Evolutionary conservation across 805 yeast genomes (phyloP), one percentile per base, ranked within the genome.

Genomic region (Scheffersomyces coipomensis): DNA sequence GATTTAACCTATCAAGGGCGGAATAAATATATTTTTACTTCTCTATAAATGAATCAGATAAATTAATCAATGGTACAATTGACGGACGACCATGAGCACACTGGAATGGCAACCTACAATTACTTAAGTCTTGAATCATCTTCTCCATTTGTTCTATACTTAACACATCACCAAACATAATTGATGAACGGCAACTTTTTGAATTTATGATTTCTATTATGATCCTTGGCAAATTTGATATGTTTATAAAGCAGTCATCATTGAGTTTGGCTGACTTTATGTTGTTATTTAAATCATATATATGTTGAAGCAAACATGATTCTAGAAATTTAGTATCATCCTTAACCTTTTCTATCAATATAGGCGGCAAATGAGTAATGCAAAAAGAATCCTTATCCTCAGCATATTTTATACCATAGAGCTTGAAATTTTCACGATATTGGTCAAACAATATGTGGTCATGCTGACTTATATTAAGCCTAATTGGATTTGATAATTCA

Each of bases 81-180:
- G 88, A 76, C 0, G 95, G 95, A 40, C 96, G 60, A 0, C 95
- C 95, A 56, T 88, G 96, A 0, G 96, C 96, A 66, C 96, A 88
- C 39, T 75, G 80, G 47, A 85, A 83, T 0, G 96, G 95, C 15
- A 70, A 58, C 11, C 60, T 49, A 51, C 95, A 86, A 3, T 38
- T 17, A 0, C 66, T 46, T 21, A 88, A 63, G 1, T 59, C 44
- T 1, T 34, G 24, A 0, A 87, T 48, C 17, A 86, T 49, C 0
- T 53, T 31, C 5, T 47, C 43, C 59, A 87, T 81, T 37, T 81
- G 75, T 0, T 37, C 42, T 2, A 30, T 40, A 0, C 67, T 49
- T 31, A 88, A 54, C 1, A 38, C 27, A 31, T 78, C 79, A 0
- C 95, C 95, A 62, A 88, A 86, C 81, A 72, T 85, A 3, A 85